Conservation (phyloP, 2,329 filamentous ascomycete species). For the Sphaerulina populicola region DNA sequence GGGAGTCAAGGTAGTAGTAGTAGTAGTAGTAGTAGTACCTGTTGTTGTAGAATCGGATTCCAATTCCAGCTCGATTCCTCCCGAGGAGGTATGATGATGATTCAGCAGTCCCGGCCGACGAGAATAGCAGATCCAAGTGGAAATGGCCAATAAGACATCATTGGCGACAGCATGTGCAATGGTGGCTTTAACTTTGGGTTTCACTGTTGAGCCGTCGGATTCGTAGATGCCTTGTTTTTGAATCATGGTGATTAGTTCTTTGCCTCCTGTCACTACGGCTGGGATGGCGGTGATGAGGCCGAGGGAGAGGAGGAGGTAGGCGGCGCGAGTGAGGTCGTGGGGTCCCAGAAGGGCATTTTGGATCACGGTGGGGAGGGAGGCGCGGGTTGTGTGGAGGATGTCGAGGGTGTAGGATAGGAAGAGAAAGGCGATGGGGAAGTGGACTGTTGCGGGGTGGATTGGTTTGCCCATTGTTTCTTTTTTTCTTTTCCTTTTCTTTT, state of each 20-base stretch:
- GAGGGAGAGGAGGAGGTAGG: conserved; percentile 40
- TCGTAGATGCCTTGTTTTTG: conserved; percentile 38
- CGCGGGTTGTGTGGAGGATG: conserved; percentile 31
- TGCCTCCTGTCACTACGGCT: conserved; percentile 29
- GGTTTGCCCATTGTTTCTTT: conserved; percentile 30
- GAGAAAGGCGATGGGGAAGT: conserved; percentile 43
- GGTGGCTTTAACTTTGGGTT: conserved; percentile 37
- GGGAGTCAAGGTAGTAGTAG: too few relatives aligned
- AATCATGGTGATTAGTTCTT: conserved; percentile 37
- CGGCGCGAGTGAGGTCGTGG: conserved; percentile 35
- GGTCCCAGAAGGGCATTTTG: conserved; percentile 30
- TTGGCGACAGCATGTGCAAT: conserved; percentile 39
- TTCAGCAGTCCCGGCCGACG: too few relatives aligned
- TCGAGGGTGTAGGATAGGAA: conserved; percentile 38
- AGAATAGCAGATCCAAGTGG: conserved; percentile 40
- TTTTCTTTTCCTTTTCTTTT: too few relatives aligned
- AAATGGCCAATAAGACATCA: conserved; percentile 35
- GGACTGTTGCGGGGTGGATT: conserved; percentile 40
- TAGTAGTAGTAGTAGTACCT: conserved; percentile 19
- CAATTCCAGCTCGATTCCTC: too few relatives aligned
- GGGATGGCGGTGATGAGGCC: conserved; percentile 33
- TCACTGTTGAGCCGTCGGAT: conserved; percentile 30
- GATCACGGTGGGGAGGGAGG: conserved; percentile 27
- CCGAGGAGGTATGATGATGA: too few relatives aligned
- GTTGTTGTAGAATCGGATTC: neutral